These are phyloP conservation scores for Bolboschoenus planiculmis DNA, from an alignment of 176 grass and related monocot species.

Conservation along the genomic window DNA sequence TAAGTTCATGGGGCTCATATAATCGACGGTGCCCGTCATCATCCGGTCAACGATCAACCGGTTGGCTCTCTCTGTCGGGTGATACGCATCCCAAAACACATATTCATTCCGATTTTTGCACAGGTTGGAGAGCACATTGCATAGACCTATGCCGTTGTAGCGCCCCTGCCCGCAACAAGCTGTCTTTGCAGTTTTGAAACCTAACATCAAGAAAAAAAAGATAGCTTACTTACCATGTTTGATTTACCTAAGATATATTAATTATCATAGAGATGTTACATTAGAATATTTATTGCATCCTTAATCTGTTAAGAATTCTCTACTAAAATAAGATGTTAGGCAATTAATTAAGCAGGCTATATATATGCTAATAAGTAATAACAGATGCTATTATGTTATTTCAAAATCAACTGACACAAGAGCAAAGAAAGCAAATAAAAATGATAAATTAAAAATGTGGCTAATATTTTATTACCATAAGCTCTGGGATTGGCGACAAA, in stretches of 20 bases:
- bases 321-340: not conserved
- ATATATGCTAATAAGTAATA: too few species aligned
- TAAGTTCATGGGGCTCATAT: constrained; percentile 92
- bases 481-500: constrained; percentile 61
- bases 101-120: constrained; percentile 59
- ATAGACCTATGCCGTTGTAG: constrained; percentile 83
- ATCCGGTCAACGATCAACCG: constrained; percentile 72
- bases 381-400: not conserved
- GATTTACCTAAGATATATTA: not conserved
- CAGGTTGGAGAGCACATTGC: constrained; percentile 67
- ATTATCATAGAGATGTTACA: not conserved
- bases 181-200: constrained; percentile 69
- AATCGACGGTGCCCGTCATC: constrained; percentile 67
- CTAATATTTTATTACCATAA: constrained; percentile 44
- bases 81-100: constrained; percentile 84
- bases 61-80: constrained; percentile 87
- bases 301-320: not conserved
- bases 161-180: constrained; percentile 93
- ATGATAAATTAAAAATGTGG: not conserved
- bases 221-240: not conserved
- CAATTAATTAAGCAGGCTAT: not conserved
- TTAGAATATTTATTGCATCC: not conserved
- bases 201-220: constrained; percentile 22
- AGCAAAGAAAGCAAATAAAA: not conserved
- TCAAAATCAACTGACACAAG: not conserved